Evolutionary conservation across 192 early-diverging fungal genomes (phyloP).

Genomic region (Linnemannia exigua): DNA sequence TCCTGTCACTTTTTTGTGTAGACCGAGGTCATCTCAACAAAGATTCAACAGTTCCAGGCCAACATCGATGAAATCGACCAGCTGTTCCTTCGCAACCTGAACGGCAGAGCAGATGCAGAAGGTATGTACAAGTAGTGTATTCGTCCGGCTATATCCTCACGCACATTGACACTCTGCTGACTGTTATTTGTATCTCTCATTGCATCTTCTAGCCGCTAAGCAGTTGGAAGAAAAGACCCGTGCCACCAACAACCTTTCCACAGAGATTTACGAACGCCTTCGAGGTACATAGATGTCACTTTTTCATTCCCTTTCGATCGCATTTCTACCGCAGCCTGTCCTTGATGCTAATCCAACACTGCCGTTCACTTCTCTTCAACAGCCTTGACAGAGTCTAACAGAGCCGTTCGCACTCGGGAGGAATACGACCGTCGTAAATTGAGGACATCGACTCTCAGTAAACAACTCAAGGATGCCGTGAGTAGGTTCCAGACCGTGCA

Average conservation of each 20-base stretch:
- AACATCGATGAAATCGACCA: constrained; percentile 50
- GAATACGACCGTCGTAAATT: constrained; percentile 51
- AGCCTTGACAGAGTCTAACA: constrained; percentile 39
- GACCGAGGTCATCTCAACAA: constrained; percentile 52
- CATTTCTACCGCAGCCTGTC: not conserved
- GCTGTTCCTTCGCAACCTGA: constrained; percentile 38
- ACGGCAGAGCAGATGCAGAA: constrained; percentile 9
- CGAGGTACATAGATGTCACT: constrained; percentile 25
- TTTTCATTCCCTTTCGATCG: not conserved
- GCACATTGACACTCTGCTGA: not conserved
- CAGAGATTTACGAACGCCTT: constrained; percentile 49
- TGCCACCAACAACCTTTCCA: constrained; percentile 37
- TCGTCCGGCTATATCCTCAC: not conserved
- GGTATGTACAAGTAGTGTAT: not conserved
- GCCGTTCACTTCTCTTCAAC: not conserved
- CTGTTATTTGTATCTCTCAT: not conserved
- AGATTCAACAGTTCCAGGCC: constrained; percentile 52
- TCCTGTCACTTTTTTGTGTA: not conserved
- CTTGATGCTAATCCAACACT: not conserved
- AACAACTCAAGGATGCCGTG: constrained; percentile 50
- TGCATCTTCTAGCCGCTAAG: constrained; percentile 14
- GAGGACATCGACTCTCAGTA: constrained; percentile 51
- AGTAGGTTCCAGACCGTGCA: constrained; percentile 39
- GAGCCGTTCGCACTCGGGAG: constrained; percentile 38
- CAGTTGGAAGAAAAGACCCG: constrained; percentile 35